A percentile compares a stretch with the other conserved stretches of the same genome.
Conservation (phyloP, 2,329 filamentous ascomycete species). For the Coniochaeta pulveracea region DNA sequence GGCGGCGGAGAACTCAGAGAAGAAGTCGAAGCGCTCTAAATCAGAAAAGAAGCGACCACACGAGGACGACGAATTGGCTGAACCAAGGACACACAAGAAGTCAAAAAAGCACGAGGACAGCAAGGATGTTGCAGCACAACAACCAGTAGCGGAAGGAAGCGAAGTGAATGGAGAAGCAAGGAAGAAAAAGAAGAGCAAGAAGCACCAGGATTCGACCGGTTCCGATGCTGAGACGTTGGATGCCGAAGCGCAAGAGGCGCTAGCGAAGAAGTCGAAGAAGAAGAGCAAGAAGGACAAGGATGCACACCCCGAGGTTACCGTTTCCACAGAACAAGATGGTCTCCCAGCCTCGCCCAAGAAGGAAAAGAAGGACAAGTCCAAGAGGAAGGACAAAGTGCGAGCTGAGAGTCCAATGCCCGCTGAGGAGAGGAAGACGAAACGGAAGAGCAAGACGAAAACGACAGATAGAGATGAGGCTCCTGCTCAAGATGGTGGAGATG, state of each 20-base stretch:
- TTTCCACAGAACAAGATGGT: conserved; percentile 6
- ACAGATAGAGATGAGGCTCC: background rate
- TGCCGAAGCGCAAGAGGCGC: conserved; percentile 1
- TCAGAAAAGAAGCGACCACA: conserved; percentile 6
- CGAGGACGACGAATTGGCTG: conserved; percentile 5
- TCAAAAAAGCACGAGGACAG: conserved; percentile 4
- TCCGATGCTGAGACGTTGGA: background rate
- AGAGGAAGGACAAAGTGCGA: conserved; percentile 15
- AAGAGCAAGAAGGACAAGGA: conserved; percentile 16
- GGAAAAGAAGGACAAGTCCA: conserved; percentile 18
- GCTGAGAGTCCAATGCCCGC: background rate
- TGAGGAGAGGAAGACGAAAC: conserved; percentile 7
- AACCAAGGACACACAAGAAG: conserved; percentile 4
- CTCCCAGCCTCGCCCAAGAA: conserved; percentile 29
- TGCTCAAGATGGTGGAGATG: conserved; percentile 14
- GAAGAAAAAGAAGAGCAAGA: conserved; percentile 16
- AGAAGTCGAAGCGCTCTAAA: conserved; percentile 21
- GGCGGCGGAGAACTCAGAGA: conserved; percentile 19
- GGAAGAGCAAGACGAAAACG: conserved; percentile 14
- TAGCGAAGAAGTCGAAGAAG: conserved; percentile 19
- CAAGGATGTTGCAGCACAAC: conserved; percentile 7
- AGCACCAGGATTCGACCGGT: conserved; percentile 14
- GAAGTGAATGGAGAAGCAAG: background rate
- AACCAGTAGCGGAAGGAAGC: background rate
- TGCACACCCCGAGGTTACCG: conserved; percentile 5